Percentiles rank a stretch among this genome's conserved stretches.
Conservation (phyloP, 768 basidiomycete genomes). For the Tricholoma hemisulphureum region DNA sequence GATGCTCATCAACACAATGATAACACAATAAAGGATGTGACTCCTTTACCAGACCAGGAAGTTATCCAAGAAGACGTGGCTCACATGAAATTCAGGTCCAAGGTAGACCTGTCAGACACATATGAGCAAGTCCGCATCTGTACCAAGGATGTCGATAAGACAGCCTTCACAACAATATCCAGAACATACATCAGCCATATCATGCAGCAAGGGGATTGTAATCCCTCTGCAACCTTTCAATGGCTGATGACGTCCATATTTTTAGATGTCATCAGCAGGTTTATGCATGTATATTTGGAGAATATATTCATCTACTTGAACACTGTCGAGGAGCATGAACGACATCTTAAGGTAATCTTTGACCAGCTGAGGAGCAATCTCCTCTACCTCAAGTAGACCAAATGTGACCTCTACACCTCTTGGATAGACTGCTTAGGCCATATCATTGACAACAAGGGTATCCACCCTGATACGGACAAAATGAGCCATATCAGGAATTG, state of each 20-base stretch:
- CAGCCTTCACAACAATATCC: conserved; percentile 33
- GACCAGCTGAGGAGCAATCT: conserved; percentile 8
- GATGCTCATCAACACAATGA: conserved; percentile 37
- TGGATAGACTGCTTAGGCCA: too few relatives aligned
- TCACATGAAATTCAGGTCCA: conserved; percentile 29
- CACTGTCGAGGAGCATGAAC: too few relatives aligned
- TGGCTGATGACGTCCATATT: conserved; percentile 43
- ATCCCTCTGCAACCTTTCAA: conserved; percentile 47
- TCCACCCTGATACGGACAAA: too few relatives aligned
- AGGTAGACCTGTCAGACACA: conserved; percentile 40
- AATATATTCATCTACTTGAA: conserved; percentile 27
- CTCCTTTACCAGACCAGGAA: conserved; percentile 42
- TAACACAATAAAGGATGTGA: conserved; percentile 37
- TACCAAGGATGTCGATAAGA: conserved; percentile 28
- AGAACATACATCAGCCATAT: conserved; percentile 39
- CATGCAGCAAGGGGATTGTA: conserved; percentile 46
- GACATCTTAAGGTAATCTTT: conserved; percentile 32
- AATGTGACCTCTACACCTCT: conserved; percentile 32
- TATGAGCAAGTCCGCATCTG: conserved; percentile 42
- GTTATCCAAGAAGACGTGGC: conserved; percentile 31
- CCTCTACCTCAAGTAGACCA: conserved; percentile 34
- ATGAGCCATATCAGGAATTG: too few relatives aligned
- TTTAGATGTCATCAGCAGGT: conserved; percentile 32
- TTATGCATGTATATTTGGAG: conserved; percentile 44
- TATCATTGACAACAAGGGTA: conserved; percentile 35